phyloP scores from a whole-genome alignment of 2,329 filamentous ascomycete species.

The Arthroderma uncinatum region DNA sequence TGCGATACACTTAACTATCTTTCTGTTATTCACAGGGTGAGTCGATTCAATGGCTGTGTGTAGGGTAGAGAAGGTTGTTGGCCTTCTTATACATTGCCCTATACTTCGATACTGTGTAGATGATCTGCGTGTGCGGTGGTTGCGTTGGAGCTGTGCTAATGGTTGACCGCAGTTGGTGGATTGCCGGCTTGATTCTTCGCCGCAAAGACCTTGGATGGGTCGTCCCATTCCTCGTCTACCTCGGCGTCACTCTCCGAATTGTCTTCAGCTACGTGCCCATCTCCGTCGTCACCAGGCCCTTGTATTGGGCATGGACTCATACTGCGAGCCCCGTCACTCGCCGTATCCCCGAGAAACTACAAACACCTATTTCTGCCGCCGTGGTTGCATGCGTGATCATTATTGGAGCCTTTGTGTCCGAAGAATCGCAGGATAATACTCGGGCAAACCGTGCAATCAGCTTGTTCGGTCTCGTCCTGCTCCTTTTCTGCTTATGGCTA shows the following conservation, averaged over 20 bases:
- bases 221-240: conserved; percentile 71
- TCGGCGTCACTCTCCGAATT: conserved; percentile 61
- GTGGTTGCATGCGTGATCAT: conserved; percentile 61
- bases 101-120: background rate
- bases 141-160: background rate
- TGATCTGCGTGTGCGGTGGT: background rate
- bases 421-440: conserved; percentile 63
- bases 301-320: conserved; percentile 56
- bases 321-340: conserved; percentile 49
- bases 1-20: conserved; percentile 39
- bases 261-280: conserved; percentile 63
- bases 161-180: conserved; percentile 52
- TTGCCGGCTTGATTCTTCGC: conserved; percentile 62
- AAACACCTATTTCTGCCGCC: conserved; percentile 51
- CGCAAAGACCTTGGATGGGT: conserved; percentile 66
- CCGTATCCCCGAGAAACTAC: conserved; percentile 55
- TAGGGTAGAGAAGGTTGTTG: background rate
- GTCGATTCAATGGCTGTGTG: conserved; percentile 17
- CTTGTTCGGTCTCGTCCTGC: conserved; percentile 63
- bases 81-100: background rate
- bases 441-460: conserved; percentile 69
- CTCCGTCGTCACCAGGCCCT: conserved; percentile 53
- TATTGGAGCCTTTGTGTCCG: conserved; percentile 64
- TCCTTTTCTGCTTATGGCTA: conserved; percentile 54
- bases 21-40: conserved; percentile 45